A percentile compares a stretch with the other conserved stretches of the same genome.
Evolutionary conservation across 495 filamentous ascomycete species (phyloP).

Genomic region (Chaetomium fimeti): DNA sequence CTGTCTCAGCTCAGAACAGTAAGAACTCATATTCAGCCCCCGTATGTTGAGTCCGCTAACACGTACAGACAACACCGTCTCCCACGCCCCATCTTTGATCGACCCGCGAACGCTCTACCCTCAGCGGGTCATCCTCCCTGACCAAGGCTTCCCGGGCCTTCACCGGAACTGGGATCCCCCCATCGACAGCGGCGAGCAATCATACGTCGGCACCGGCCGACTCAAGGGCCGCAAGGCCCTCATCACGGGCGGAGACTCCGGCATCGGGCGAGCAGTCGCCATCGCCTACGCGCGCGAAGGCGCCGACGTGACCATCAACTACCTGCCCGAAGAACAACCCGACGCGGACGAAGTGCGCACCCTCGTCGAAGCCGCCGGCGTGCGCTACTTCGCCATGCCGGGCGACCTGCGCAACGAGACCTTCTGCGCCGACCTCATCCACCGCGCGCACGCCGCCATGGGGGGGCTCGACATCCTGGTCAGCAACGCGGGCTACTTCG

Average conservation of each 20-base stretch:
- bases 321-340: neutral
- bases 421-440: neutral
- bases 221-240: slow-evolving; percentile 2
- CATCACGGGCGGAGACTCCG: neutral
- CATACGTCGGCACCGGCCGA: neutral
- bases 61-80: neutral
- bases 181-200: neutral
- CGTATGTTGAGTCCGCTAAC: neutral
- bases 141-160: neutral
- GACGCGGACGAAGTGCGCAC: neutral
- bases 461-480: slow-evolving; percentile 1
- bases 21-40: neutral
- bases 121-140: neutral
- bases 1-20: neutral
- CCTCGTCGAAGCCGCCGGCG: neutral
- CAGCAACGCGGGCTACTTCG: neutral
- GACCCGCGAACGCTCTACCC: neutral
- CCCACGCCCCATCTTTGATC: neutral
- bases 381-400: neutral
- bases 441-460: neutral
- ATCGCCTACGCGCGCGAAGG: slow-evolving; percentile 1
- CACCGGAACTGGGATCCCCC: neutral
- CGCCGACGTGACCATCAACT: neutral
- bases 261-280: neutral
- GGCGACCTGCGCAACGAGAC: neutral